Conservation (phyloP, 202 grass and related monocot genomes). For the Bolboschoenoplectus hybrid region DNA sequence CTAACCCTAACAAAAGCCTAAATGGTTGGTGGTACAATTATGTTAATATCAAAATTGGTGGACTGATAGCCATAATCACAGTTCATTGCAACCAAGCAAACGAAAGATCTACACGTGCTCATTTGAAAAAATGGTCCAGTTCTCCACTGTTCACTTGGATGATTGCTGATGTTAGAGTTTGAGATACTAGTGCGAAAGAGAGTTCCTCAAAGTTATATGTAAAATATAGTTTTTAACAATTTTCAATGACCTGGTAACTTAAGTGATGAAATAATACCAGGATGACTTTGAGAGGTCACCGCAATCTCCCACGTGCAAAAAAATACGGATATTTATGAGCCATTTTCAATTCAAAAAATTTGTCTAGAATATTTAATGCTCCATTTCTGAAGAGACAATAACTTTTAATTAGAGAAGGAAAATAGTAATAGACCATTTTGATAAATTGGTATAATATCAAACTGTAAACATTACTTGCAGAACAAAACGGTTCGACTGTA, state of each 20-base stretch:
- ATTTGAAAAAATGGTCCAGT: background rate
- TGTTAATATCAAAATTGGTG: background rate
- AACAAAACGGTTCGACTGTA: constrained; percentile 28
- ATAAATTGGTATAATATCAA: constrained; percentile 22
- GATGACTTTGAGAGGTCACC: background rate
- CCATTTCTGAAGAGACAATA: background rate
- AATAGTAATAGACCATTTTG: background rate
- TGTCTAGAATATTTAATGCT: background rate
- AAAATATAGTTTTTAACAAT: background rate
- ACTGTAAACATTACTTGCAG: constrained; percentile 8
- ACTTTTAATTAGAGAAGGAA: background rate
- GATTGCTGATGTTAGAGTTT: background rate
- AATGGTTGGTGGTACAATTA: background rate
- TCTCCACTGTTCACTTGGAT: background rate
- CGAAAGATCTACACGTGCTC: background rate
- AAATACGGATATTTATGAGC: constrained; percentile 8
- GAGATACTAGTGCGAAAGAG: background rate
- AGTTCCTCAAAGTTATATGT: background rate
- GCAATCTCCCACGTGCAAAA: constrained; percentile 1
- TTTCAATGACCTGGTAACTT: background rate
- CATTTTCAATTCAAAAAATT: background rate
- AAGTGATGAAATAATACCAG: constrained; percentile 2
- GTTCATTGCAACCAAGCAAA: background rate
- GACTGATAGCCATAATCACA: background rate
- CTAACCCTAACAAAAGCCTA: background rate